Evolutionary conservation across 2,329 filamentous ascomycete genomes (phyloP).

Genomic region (Botrytis galanthina): DNA sequence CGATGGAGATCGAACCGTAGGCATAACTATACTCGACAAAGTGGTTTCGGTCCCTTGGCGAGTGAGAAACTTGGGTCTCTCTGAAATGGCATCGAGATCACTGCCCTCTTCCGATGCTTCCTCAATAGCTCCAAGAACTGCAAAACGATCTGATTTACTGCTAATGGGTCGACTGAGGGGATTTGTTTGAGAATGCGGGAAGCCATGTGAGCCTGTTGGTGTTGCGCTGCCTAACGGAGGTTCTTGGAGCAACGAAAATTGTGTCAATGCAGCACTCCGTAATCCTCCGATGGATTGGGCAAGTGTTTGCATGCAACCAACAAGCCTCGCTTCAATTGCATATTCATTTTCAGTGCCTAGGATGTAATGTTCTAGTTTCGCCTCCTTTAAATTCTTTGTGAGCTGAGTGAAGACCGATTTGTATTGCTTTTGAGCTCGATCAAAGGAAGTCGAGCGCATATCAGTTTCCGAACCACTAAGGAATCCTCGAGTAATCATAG

Average conservation of each 20-base stretch:
- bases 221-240: slow-evolving; percentile 28
- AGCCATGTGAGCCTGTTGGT: slow-evolving; percentile 18
- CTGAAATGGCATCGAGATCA: slow-evolving; percentile 44
- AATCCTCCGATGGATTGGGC: slow-evolving; percentile 88
- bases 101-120: slow-evolving; percentile 59
- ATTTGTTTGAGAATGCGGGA: not conserved
- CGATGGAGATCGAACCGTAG: slow-evolving; percentile 58
- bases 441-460: slow-evolving; percentile 64
- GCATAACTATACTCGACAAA: slow-evolving; percentile 32
- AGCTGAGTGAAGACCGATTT: slow-evolving; percentile 66
- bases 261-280: slow-evolving; percentile 82
- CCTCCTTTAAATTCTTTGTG: slow-evolving; percentile 75
- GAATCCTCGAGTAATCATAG: slow-evolving; percentile 78
- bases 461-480: slow-evolving; percentile 79
- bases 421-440: slow-evolving; percentile 60
- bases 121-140: slow-evolving; percentile 58
- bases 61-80: slow-evolving; percentile 15
- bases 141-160: slow-evolving; percentile 46
- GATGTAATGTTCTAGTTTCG: slow-evolving; percentile 85
- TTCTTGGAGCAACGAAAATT: slow-evolving; percentile 80
- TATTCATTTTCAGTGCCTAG: slow-evolving; percentile 78
- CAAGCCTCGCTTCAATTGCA: slow-evolving; percentile 72
- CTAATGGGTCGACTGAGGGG: slow-evolving; percentile 37
- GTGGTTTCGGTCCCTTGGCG: slow-evolving; percentile 29
- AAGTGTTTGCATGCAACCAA: slow-evolving; percentile 79